Conservation (phyloP, 2,329 filamentous ascomycete species). For the Botrytis byssoidea region DNA sequence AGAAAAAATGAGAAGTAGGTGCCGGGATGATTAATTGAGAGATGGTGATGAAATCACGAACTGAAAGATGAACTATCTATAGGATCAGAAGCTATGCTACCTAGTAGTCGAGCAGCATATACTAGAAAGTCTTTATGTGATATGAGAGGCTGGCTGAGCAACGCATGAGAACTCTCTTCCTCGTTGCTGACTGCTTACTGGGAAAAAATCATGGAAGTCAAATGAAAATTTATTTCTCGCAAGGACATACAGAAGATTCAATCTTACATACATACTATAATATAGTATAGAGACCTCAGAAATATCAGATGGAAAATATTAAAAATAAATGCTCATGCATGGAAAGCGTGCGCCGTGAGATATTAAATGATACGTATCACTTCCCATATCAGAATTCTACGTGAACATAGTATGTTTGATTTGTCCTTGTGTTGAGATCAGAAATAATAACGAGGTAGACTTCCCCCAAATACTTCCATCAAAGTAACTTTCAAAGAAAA, state of each 20-base stretch:
- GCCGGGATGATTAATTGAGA: background rate
- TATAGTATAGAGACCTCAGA: background rate
- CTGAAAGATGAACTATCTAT: background rate
- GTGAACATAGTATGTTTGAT: background rate
- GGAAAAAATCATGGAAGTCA: no score
- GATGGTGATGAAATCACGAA: background rate
- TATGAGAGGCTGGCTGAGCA: background rate
- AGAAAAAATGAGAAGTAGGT: background rate
- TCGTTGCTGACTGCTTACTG: no score
- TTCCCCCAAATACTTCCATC: background rate
- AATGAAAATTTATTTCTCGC: background rate
- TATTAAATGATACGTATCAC: no score
- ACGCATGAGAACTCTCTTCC: background rate
- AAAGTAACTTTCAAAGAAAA: background rate
- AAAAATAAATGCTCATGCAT: background rate
- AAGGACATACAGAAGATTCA: background rate
- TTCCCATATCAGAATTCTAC: no score
- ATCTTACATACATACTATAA: background rate
- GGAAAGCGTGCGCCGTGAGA: background rate
- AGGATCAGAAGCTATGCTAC: background rate
- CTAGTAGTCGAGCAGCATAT: background rate
- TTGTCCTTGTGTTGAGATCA: background rate
- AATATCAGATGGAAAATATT: background rate
- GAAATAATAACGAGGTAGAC: background rate
- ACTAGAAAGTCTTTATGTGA: background rate